A percentile compares a stretch with the other conserved stretches of the same genome.
Conservation (phyloP, 2,329 filamentous ascomycete species). For the Colletotrichum sojae region DNA sequence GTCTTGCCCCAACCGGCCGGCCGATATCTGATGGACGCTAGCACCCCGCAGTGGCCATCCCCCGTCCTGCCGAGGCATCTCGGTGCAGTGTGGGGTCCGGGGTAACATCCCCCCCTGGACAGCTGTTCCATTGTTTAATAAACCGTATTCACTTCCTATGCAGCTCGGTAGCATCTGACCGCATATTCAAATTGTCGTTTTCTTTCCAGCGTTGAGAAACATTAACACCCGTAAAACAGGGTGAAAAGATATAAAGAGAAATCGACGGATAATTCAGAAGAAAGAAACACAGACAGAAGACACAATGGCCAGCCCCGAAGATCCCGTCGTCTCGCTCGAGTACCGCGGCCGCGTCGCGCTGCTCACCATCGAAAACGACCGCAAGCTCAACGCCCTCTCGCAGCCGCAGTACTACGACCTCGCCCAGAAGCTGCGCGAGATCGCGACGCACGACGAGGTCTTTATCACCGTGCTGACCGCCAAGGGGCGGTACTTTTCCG, state of each 20-base stretch:
- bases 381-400: conserved; percentile 89
- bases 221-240: too few species aligned
- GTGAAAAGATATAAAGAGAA: too few species aligned
- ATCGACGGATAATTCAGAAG: neutral
- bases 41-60: conserved; percentile 33
- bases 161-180: too few species aligned
- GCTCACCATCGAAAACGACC: conserved; percentile 86
- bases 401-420: conserved; percentile 83
- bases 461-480: conserved; percentile 88
- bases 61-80: conserved; percentile 39
- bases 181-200: too few species aligned
- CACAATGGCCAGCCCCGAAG: conserved; percentile 32
- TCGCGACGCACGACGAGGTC: conserved; percentile 84
- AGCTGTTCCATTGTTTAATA: conserved; percentile 10
- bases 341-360: conserved; percentile 68
- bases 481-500: conserved; percentile 89
- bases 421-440: conserved; percentile 79
- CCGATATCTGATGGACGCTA: conserved; percentile 15
- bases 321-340: conserved; percentile 53
- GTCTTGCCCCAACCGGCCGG: neutral
- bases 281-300: conserved; percentile 1
- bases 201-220: too few species aligned
- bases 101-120: conserved; percentile 16
- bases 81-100: conserved; percentile 40
- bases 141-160: neutral